Conservation (phyloP, 2,329 filamentous ascomycete species). For the Colletotrichum endophyticum region DNA sequence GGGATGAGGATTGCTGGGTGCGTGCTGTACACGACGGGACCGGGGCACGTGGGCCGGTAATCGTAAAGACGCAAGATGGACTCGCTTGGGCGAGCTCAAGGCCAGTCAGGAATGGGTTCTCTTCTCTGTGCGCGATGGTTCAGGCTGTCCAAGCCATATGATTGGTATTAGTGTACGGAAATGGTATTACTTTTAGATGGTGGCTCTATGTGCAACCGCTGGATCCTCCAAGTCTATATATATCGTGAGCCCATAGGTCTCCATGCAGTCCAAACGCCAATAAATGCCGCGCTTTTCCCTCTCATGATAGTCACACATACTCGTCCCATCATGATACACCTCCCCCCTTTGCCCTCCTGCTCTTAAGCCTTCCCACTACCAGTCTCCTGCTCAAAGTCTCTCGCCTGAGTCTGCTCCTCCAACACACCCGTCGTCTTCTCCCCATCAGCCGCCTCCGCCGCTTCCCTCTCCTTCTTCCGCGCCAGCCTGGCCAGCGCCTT, state of each 20-base stretch:
- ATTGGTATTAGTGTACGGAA: neutral
- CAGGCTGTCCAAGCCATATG: neutral
- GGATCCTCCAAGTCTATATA: neutral
- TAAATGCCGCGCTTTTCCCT: neutral
- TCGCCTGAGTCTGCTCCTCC: neutral
- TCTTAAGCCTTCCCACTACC: neutral
- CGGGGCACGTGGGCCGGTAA: neutral
- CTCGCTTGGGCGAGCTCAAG: neutral
- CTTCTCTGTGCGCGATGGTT: neutral
- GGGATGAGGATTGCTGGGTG: neutral
- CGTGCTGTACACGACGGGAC: neutral
- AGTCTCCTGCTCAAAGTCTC: neutral
- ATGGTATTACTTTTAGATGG: neutral
- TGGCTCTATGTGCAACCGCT: neutral
- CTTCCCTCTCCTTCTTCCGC: conserved; percentile 24
- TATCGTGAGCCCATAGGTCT: neutral
- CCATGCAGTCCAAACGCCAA: neutral
- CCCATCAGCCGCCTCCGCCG: neutral
- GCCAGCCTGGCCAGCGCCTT: conserved; percentile 30
- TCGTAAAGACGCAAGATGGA: neutral
- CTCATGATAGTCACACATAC: neutral
- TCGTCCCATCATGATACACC: neutral
- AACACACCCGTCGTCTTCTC: conserved; percentile 5
- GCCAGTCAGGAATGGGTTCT: neutral
- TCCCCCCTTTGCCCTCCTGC: neutral